These are phyloP conservation scores for Paramecium primaurelia DNA, from an alignment of 73 alveolate species.

Conservation along the genomic window DNA sequence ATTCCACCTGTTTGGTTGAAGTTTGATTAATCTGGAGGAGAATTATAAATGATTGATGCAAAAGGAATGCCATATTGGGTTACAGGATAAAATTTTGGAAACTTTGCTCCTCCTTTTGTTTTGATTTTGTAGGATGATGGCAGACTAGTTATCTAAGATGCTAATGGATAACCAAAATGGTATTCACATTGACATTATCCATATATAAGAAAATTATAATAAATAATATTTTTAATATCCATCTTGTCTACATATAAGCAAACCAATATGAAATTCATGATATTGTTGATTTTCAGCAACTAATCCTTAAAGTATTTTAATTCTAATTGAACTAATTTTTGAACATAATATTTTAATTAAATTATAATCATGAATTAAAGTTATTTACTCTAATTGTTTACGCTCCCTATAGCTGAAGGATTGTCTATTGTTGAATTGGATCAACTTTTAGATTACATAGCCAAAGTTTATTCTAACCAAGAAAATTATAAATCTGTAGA, in stretches of 20 bases:
- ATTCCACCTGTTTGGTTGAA: constrained; percentile 11
- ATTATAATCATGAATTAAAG: constrained; percentile 19
- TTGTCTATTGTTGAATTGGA: background rate
- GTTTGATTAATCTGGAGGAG: constrained; percentile 28
- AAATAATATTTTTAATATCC: background rate
- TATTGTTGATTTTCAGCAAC: background rate
- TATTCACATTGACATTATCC: background rate
- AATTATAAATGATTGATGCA: constrained; percentile 25
- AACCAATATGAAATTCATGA: background rate
- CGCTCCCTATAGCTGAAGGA: background rate
- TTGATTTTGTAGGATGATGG: constrained; percentile 15
- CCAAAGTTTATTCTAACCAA: background rate
- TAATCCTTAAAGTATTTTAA: background rate
- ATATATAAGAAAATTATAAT: background rate
- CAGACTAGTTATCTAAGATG: background rate
- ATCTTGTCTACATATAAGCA: background rate
- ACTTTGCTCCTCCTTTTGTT: constrained; percentile 17
- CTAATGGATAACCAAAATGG: constrained; percentile 27
- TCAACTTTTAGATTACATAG: background rate
- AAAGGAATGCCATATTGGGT: constrained; percentile 29
- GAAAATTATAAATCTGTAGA: background rate
- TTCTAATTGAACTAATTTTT: background rate
- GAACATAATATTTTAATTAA: background rate
- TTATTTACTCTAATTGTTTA: background rate
- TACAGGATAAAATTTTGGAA: background rate